Conservation (phyloP, 2,329 filamentous ascomycete genomes). For the Colletotrichum tropicale region DNA sequence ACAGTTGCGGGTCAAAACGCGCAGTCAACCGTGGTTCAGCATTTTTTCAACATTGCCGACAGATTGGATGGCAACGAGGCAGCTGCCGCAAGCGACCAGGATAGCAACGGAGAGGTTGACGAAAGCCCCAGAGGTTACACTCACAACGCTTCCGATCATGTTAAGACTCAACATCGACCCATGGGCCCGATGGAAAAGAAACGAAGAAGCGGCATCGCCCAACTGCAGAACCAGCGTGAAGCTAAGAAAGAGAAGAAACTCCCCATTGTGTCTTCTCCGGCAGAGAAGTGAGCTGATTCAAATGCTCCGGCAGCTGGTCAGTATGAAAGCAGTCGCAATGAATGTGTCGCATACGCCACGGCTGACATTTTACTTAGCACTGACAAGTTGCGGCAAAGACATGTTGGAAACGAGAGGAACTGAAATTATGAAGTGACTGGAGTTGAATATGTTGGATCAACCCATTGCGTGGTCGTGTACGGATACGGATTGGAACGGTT, state of each 20-base stretch:
- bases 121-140: background rate
- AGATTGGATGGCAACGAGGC: background rate
- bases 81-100: background rate
- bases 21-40: background rate
- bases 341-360: background rate
- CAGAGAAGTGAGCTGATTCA: background rate
- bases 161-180: background rate
- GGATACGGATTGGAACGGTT: background rate
- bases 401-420: background rate
- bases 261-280: background rate
- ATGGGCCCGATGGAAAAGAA: background rate
- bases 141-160: background rate
- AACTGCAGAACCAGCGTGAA: background rate
- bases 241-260: background rate
- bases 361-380: background rate
- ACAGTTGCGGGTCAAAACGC: background rate
- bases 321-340: background rate
- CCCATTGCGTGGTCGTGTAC: background rate
- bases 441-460: background rate
- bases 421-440: background rate
- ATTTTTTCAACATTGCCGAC: background rate
- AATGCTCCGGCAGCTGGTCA: background rate
- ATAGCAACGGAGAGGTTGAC: background rate
- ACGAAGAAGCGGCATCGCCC: background rate
- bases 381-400: background rate